These are phyloP conservation scores for Phytophthora sansomeana DNA, from an alignment of 352 stramenopile species.

Conservation along the genomic window DNA sequence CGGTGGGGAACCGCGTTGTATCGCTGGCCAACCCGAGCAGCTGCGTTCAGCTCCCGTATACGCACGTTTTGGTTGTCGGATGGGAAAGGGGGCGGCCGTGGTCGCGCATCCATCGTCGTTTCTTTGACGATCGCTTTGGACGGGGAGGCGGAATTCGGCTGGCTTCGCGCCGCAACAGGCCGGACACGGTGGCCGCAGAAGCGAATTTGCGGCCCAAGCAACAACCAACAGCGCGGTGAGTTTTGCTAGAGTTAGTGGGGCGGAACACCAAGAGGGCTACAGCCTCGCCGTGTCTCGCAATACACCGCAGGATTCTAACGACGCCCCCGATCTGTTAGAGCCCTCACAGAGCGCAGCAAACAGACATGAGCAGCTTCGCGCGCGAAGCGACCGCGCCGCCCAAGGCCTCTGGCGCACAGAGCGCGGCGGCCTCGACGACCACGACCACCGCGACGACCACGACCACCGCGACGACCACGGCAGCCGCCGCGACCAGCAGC, in stretches of 20 bases:
- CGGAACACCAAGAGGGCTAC: constrained; percentile 1
- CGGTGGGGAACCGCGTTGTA: no score
- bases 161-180: constrained; percentile 12
- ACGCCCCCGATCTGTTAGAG: background rate
- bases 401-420: background rate
- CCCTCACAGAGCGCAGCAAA: background rate
- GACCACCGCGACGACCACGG: constrained; percentile 4
- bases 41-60: no score
- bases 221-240: constrained; percentile 41
- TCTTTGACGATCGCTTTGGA: constrained; percentile 9
- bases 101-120: constrained; percentile 6
- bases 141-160: constrained; percentile 24
- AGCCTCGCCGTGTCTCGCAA: constrained; percentile 17
- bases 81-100: constrained; percentile 5
- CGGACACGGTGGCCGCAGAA: constrained; percentile 15
- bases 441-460: constrained; percentile 8
- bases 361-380: constrained; percentile 38
- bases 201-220: constrained; percentile 40
- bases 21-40: no score
- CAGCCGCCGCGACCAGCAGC: background rate
- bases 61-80: constrained; percentile 26
- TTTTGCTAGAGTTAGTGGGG: constrained; percentile 1
- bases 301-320: constrained; percentile 1
- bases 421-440: constrained; percentile 2
- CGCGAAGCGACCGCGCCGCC: constrained; percentile 11